Evolutionary conservation across 2,329 filamentous ascomycete genomes (phyloP), one percentile per base, ranked within the genome.

Genomic region (Aspergillaceae sp.): DNA sequence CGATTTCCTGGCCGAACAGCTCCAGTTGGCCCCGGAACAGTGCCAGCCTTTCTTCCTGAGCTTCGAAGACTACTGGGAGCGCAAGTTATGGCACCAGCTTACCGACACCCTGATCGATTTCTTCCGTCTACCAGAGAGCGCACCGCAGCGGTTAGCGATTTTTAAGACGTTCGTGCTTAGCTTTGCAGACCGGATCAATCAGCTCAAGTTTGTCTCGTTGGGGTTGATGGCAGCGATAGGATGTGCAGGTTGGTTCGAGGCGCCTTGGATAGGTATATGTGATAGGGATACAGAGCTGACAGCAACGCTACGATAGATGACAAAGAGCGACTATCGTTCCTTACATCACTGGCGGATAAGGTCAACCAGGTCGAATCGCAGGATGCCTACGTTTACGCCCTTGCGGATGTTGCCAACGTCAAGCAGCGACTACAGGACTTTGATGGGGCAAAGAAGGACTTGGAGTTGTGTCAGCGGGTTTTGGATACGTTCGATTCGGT

Each of bases 181-280:
- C 69, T 98, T 98, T 65, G 88, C 90, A 55, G 90, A 95, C 67
- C 96, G 94, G 78, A 96, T 98, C 77, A 98, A 97, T 73, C 91
- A 97, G 74, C 77, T 98, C 53, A 96, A 96, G 78, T 84, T 97
- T 56, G 92, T 98, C 56, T 84, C 87, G 55, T 74, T 98, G 56
- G 92, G 89, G 10, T 73, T 97, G 64, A 87, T 86, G 70, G 87
- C 92, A 40, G 88, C 89, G 44, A 82, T 84, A 60, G 84, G 94
- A 73, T 94, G 86, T 69, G 52, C 58, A 63, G 60, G 62, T 61
- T 27, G 40, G 57, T 54, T 29, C 19, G 19, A 19, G 19, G 19
- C 19, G 11, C 4, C 45, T 45, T 29, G 3, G 19, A 19, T 1
- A 37, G 40, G 41, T 33, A 27, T 42, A 26, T n/a, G n/a, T 29